Conservation (phyloP, 2,329 filamentous ascomycete genomes). For the Monosporascus sp. region DNA sequence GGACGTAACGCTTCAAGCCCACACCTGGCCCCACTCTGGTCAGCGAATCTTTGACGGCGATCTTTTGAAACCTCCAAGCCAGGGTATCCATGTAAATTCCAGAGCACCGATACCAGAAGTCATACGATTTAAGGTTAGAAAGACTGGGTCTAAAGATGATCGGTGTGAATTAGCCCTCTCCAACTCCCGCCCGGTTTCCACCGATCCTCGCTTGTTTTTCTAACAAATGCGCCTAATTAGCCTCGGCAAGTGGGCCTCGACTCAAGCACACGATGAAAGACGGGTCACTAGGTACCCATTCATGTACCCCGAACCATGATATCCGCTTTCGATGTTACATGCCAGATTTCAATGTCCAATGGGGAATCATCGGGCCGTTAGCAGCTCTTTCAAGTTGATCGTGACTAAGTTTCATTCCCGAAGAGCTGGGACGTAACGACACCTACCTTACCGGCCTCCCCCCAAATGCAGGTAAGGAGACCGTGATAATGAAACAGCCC, state of each 20-base stretch:
- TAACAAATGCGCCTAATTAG: background rate
- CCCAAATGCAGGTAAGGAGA: no score
- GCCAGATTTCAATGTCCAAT: background rate
- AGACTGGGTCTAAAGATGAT: background rate
- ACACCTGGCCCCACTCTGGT: no score
- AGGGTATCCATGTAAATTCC: no score
- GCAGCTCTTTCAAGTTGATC: background rate
- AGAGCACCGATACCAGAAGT: background rate
- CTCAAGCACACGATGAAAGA: no score
- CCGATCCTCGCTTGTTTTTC: no score
- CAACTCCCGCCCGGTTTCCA: no score
- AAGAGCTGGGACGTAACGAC: constrained; percentile 1
- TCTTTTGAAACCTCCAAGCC: no score
- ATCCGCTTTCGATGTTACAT: background rate
- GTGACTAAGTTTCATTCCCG: background rate
- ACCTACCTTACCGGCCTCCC: background rate
- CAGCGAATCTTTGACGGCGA: no score
- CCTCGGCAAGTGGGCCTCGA: background rate
- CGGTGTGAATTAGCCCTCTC: background rate
- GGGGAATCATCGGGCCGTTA: background rate
- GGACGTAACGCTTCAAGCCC: background rate
- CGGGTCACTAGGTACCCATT: no score
- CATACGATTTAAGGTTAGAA: background rate
- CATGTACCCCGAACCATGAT: background rate
- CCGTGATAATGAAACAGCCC: no score